Evolutionary conservation across 108 stramenopile species (phyloP).

Genomic region (Nitzschia inconspicua): DNA sequence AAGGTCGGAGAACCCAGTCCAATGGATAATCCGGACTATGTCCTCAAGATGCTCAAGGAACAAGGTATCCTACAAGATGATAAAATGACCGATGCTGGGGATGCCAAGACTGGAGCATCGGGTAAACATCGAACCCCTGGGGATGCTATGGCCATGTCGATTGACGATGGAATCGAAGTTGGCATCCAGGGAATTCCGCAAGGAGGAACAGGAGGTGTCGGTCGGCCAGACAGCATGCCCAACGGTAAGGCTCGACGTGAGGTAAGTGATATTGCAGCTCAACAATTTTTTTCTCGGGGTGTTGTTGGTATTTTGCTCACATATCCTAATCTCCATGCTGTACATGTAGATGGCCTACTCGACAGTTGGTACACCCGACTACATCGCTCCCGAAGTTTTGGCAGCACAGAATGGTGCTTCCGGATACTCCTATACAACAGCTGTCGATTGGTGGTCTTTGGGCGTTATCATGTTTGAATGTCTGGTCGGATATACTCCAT

Average conservation of each 20-base stretch:
- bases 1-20: conserved; percentile 92
- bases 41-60: conserved; percentile 70
- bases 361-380: conserved; percentile 99
- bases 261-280: conserved; percentile 21
- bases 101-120: conserved; percentile 9
- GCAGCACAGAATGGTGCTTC: conserved; percentile 90
- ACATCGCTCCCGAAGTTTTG: conserved; percentile 99
- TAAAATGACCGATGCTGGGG: conserved; percentile 26
- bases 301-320: neutral
- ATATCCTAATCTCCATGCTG: neutral
- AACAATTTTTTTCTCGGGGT: neutral
- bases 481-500: conserved; percentile 99
- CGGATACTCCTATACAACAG: conserved; percentile 93
- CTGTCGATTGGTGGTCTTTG: conserved; percentile 99
- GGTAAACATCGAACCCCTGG: conserved; percentile 52
- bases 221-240: conserved; percentile 21
- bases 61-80: conserved; percentile 31
- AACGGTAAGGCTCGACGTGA: conserved; percentile 81
- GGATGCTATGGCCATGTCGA: conserved; percentile 83
- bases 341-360: conserved; percentile 85
- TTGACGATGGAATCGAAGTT: conserved; percentile 56
- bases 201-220: conserved; percentile 12
- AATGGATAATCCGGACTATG: conserved; percentile 79
- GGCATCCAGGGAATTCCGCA: neutral
- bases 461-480: conserved; percentile 99